Conservation (phyloP, 129 eudicot genomes). For the Pittosporum tobira region DNA sequence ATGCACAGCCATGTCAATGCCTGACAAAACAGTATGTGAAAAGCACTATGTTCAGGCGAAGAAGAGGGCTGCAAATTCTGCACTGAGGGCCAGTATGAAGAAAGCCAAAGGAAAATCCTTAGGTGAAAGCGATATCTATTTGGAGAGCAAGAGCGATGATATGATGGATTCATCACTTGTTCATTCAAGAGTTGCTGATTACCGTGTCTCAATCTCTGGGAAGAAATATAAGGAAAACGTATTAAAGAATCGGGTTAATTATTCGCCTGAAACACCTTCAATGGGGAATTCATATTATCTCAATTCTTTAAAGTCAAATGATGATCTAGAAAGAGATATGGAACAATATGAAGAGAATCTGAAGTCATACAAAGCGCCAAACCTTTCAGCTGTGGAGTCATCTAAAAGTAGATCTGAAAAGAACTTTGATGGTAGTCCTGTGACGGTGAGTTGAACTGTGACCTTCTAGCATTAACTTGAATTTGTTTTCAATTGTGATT, state of each 20-base stretch:
- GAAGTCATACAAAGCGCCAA: constrained; percentile 49
- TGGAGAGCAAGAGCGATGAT: constrained; percentile 91
- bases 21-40: constrained; percentile 95
- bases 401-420: constrained; percentile 58
- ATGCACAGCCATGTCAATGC: constrained; percentile 99
- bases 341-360: constrained; percentile 55
- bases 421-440: constrained; percentile 47
- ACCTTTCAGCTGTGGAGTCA: constrained; percentile 54
- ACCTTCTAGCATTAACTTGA: not conserved
- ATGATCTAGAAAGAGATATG: constrained; percentile 47
- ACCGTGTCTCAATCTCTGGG: constrained; percentile 38
- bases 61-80: constrained; percentile 98
- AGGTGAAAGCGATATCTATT: constrained; percentile 59
- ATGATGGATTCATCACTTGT: constrained; percentile 68
- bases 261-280: constrained; percentile 64
- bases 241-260: constrained; percentile 31
- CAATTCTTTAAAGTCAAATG: constrained; percentile 39
- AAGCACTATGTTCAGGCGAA: constrained; percentile 95
- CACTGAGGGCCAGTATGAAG: constrained; percentile 77
- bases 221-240: constrained; percentile 55
- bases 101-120: constrained; percentile 62
- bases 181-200: constrained; percentile 30
- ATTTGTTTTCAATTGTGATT: not conserved
- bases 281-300: constrained; percentile 32
- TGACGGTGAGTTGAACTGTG: constrained; percentile 35